A percentile compares a stretch with the other conserved stretches of the same genome.
These are phyloP conservation scores for Colletotrichum viniferum DNA, from an alignment of 2,329 filamentous ascomycete genomes.

Conservation along the genomic window DNA sequence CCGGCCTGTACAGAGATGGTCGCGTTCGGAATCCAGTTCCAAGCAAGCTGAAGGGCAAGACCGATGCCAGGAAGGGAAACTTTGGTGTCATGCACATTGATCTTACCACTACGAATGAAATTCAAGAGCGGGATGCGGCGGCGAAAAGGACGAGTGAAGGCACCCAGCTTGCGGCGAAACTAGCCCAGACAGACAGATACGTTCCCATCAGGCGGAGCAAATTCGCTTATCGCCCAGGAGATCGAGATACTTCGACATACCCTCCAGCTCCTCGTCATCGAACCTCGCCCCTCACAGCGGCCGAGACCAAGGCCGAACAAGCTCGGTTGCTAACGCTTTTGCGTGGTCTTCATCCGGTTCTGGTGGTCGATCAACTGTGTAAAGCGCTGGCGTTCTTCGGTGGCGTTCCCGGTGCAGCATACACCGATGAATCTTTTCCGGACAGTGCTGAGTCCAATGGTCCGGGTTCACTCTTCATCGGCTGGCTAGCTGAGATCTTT, in stretches of 20 bases:
- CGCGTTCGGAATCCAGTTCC: constrained; percentile 63
- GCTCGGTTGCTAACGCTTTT: constrained; percentile 62
- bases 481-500: constrained; percentile 69
- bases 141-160: constrained; percentile 67
- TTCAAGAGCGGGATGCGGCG: constrained; percentile 54
- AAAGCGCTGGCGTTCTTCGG: constrained; percentile 69
- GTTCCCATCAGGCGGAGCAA: constrained; percentile 51
- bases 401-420: constrained; percentile 60
- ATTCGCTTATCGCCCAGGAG: constrained; percentile 28
- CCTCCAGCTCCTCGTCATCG: constrained; percentile 21
- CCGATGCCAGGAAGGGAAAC: constrained; percentile 61
- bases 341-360: constrained; percentile 56
- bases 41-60: constrained; percentile 65
- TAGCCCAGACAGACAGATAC: constrained; percentile 59
- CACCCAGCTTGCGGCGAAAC: constrained; percentile 61
- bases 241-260: background rate
- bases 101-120: constrained; percentile 46
- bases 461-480: constrained; percentile 60
- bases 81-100: constrained; percentile 69
- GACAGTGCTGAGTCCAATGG: constrained; percentile 61
- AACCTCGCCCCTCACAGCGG: constrained; percentile 38
- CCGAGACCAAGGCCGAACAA: constrained; percentile 63
- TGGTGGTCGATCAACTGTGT: constrained; percentile 66
- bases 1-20: constrained; percentile 44
- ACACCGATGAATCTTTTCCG: constrained; percentile 56